Evolutionary conservation across 768 basidiomycete species (phyloP), one percentile per base, ranked within the genome.

Genomic region (Leccinum boreale): DNA sequence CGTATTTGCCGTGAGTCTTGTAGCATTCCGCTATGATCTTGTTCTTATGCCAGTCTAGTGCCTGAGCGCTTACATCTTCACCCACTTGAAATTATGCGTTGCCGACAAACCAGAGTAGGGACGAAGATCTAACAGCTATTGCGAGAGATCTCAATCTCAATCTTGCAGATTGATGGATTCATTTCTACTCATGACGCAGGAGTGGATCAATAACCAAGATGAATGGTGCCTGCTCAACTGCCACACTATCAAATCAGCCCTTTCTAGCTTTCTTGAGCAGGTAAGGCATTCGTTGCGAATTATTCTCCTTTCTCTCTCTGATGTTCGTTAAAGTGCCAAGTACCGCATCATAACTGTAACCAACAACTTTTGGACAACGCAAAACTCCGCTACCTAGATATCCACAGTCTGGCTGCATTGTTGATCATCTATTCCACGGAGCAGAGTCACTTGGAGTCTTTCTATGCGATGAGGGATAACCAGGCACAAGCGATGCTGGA

Each of bases 141-240:
- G 9, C 8, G 24, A 33, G 28, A 19, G 24, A 26, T 45, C 53
- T 61, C 28, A 55, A 44, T 49, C 28, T 46, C 17, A 6, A 1
- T n/a, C 9, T 19, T n/a, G 4, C 59, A 71, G 69, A 35, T 46
- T 67, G 57, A 35, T 62, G 4, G 54, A 61, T 29, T 57, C 59
- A 24, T 62, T 70, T 26, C 50, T 61, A 15, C 35, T 33, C 26
- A 48, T 42, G 58, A 56, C 59, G 35, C 57, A 56, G 28, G 63
- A 63, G 17, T 71, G 69, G 69, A 58, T 53, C 29, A 42, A 62
- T 23, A 58, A 52, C 29, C 42, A 50, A 19, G 65, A 65, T 6
- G 61, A 60, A 35, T 70, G 69, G 70, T 71, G 69, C 46, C 44
- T 70, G 1, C 19, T 63, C 45, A 58, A 71, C 51, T 65, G 68